Evolutionary conservation across 202 grass and related monocot species (phyloP).

Genomic region (Schoenoplectus tabernaemontani): DNA sequence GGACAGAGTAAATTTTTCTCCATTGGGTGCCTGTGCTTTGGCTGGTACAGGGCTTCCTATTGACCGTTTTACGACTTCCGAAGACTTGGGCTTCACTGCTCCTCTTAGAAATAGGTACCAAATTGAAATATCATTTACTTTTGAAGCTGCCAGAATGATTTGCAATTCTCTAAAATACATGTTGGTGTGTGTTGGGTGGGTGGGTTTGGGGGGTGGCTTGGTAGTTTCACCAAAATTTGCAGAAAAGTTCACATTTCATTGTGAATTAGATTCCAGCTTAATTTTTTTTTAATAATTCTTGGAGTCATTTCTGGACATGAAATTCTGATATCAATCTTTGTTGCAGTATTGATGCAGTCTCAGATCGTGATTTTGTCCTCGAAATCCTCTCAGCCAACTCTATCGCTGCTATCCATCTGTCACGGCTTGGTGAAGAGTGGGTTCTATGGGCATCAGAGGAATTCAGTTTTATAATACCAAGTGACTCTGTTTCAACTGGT

Average conservation of each 20-base stretch:
- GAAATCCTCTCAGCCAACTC: conserved; percentile 90
- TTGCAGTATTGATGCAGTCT: conserved; percentile 90
- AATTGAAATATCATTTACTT: background rate
- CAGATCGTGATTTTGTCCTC: conserved; percentile 89
- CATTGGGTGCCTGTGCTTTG: conserved; percentile 95
- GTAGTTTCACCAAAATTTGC: background rate
- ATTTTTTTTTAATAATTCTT: background rate
- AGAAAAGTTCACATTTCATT: background rate
- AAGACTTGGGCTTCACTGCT: conserved; percentile 74
- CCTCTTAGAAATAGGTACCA: conserved; percentile 85
- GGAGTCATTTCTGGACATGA: background rate
- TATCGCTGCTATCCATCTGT: conserved; percentile 75
- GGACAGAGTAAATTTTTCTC: conserved; percentile 82
- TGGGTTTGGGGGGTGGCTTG: background rate
- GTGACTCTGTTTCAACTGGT: conserved; percentile 90
- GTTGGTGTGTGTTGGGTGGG: background rate
- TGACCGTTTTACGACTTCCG: conserved; percentile 77
- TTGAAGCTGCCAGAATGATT: background rate
- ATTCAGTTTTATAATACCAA: conserved; percentile 84
- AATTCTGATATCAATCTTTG: background rate
- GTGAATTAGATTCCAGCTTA: background rate
- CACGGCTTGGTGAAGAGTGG: conserved; percentile 96
- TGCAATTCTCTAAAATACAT: background rate
- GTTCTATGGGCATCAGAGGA: conserved; percentile 98
- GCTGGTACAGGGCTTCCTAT: conserved; percentile 96